Evolutionary conservation across 2,329 filamentous ascomycete genomes (phyloP).

Genomic region (Colletotrichum acutatum): DNA sequence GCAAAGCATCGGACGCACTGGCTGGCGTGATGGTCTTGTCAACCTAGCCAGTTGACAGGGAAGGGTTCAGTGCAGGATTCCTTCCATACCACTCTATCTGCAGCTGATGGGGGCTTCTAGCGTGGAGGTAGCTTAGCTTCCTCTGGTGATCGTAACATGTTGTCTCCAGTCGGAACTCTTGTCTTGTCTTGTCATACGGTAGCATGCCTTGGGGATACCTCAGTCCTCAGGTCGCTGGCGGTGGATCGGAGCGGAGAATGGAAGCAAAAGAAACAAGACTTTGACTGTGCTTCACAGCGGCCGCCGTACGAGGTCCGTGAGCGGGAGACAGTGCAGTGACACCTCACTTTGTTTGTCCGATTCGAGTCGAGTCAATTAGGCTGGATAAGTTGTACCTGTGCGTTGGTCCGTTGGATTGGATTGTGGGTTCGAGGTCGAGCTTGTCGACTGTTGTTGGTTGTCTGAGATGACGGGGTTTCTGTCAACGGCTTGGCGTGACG

Average conservation of each 20-base stretch:
- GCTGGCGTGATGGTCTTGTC: neutral
- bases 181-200: neutral
- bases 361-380: neutral
- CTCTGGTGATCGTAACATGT: neutral
- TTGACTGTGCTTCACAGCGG: neutral
- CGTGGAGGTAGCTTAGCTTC: neutral
- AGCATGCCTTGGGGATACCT: neutral
- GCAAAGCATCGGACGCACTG: neutral
- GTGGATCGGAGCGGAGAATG: neutral
- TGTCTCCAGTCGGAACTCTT: neutral
- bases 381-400: neutral
- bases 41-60: constrained; percentile 1
- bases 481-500: neutral
- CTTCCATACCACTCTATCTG: neutral
- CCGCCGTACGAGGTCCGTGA: constrained; percentile 8
- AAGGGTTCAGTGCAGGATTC: neutral
- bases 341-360: neutral
- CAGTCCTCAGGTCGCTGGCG: neutral
- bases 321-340: neutral
- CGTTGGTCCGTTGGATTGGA: neutral
- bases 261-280: neutral
- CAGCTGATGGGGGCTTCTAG: neutral
- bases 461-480: neutral
- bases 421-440: no score
- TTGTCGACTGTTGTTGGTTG: neutral